Conservation (phyloP, 345 rosid species). For the Carallia brachiata region DNA sequence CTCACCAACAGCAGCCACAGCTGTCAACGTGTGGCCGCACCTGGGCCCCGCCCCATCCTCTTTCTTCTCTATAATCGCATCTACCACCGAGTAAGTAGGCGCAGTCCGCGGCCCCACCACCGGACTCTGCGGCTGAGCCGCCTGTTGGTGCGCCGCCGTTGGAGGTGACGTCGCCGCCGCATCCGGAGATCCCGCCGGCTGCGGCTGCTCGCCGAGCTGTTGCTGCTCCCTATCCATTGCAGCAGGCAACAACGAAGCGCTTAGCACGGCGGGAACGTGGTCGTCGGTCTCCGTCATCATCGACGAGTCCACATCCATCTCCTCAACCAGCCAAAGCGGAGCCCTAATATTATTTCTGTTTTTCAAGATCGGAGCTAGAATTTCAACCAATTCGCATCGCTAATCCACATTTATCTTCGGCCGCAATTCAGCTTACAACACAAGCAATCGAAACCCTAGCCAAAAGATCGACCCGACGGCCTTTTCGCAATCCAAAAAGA, state of each 20-base stretch:
- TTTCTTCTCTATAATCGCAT: slow-evolving; percentile 76
- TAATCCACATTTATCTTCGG: slow-evolving; percentile 38
- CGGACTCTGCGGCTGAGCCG: slow-evolving; percentile 34
- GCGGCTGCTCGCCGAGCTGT: slow-evolving; percentile 30
- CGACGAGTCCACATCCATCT: slow-evolving; percentile 77
- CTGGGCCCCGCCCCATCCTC: slow-evolving; percentile 97
- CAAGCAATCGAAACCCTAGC: slow-evolving; percentile 45
- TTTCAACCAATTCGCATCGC: slow-evolving; percentile 41
- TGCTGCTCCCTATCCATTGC: slow-evolving; percentile 60
- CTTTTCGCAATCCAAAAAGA: not conserved
- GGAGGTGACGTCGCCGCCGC: slow-evolving; percentile 22
- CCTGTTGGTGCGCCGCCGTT: slow-evolving; percentile 18
- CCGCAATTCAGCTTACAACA: not conserved
- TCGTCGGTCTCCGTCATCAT: slow-evolving; percentile 68
- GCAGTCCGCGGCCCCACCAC: slow-evolving; percentile 92
- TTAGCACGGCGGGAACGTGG: slow-evolving; percentile 47
- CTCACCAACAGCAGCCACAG: slow-evolving; percentile 93
- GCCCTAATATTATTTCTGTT: slow-evolving; percentile 32
- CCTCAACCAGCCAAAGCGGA: slow-evolving; percentile 11
- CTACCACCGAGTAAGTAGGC: slow-evolving; percentile 77
- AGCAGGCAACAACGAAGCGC: slow-evolving; percentile 22
- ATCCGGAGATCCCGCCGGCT: slow-evolving; percentile 35
- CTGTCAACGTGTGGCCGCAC: slow-evolving; percentile 96
- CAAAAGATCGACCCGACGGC: slow-evolving; percentile 21
- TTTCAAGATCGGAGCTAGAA: slow-evolving; percentile 49